A percentile compares a stretch with the other conserved stretches of the same genome.
Evolutionary conservation across 2,329 filamentous ascomycete species (phyloP).

Genomic region (Ophiocordyceps polyrhachis-furcata): DNA sequence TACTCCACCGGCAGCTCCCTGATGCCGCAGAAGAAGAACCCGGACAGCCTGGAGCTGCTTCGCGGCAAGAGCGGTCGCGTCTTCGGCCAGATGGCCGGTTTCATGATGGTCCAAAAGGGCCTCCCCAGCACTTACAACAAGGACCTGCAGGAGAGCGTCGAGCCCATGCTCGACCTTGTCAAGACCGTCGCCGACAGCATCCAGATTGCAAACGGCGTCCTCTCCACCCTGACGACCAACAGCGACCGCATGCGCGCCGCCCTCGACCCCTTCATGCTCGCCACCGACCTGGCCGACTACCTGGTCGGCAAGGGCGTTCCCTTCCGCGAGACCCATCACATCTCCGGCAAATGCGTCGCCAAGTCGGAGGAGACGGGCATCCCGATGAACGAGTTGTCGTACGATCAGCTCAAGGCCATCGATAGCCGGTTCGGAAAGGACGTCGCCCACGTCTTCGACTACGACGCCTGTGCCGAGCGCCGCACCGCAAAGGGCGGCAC

Average conservation of each 20-base stretch:
- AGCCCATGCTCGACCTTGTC: constrained; percentile 70
- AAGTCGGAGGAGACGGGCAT: constrained; percentile 15
- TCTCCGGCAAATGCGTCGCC: constrained; percentile 44
- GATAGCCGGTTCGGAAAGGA: constrained; percentile 54
- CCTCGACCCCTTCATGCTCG: constrained; percentile 69
- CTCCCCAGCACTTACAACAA: constrained; percentile 79
- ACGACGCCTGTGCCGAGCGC: constrained; percentile 67
- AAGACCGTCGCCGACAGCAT: constrained; percentile 69
- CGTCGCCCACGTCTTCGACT: constrained; percentile 54
- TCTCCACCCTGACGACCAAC: constrained; percentile 51
- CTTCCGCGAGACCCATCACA: constrained; percentile 67
- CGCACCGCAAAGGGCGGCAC: constrained; percentile 61
- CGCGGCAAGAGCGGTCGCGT: constrained; percentile 58
- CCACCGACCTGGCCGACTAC: constrained; percentile 48
- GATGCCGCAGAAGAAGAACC: constrained; percentile 53
- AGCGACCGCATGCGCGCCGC: constrained; percentile 63
- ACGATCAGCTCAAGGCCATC: constrained; percentile 48
- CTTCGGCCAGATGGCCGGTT: constrained; percentile 65
- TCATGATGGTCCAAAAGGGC: constrained; percentile 51
- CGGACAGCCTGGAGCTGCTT: constrained; percentile 52
- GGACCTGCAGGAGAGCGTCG: constrained; percentile 73
- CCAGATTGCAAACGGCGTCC: constrained; percentile 64
- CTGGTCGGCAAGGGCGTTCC: constrained; percentile 49
- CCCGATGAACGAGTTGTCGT: constrained; percentile 50
- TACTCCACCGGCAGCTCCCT: constrained; percentile 60